Conservation (phyloP, 2,329 filamentous ascomycete species). For the Ascochyta viciae-villosae region DNA sequence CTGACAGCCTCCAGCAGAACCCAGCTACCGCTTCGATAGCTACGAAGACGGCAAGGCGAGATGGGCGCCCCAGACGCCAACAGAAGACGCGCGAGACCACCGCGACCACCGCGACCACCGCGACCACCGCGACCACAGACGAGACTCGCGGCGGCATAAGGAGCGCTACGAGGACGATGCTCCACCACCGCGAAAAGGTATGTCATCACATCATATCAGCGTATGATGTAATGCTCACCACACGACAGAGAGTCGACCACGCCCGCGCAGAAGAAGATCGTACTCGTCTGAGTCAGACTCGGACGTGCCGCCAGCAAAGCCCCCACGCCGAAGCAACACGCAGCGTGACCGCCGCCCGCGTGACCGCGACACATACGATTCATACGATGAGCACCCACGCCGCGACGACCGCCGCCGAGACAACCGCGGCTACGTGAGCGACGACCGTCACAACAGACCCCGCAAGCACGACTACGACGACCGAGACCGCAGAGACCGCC, state of each 20-base stretch:
- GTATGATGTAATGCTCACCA: slow-evolving; percentile 8
- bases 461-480: slow-evolving; percentile 26
- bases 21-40: slow-evolving; percentile 36
- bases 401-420: slow-evolving; percentile 20
- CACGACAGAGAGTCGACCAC: slow-evolving; percentile 17
- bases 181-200: slow-evolving; percentile 23
- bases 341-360: slow-evolving; percentile 27
- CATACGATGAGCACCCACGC: slow-evolving; percentile 37
- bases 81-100: slow-evolving; percentile 31
- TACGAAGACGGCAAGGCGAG: slow-evolving; percentile 39
- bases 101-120: slow-evolving; percentile 31
- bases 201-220: not conserved
- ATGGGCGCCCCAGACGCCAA: slow-evolving; percentile 28
- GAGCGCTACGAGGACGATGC: slow-evolving; percentile 24
- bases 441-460: slow-evolving; percentile 33
- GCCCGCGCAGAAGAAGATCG: slow-evolving; percentile 25
- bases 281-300: slow-evolving; percentile 31
- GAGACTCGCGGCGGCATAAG: slow-evolving; percentile 29
- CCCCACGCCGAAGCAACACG: slow-evolving; percentile 29
- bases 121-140: slow-evolving; percentile 30
- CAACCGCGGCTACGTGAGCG: slow-evolving; percentile 37
- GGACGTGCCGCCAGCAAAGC: slow-evolving; percentile 23
- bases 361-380: slow-evolving; percentile 33
- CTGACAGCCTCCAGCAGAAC: slow-evolving; percentile 21
- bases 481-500: slow-evolving; percentile 18